Conservation (phyloP, 192 early-diverging fungal species). For the Coemansia javaensis region DNA sequence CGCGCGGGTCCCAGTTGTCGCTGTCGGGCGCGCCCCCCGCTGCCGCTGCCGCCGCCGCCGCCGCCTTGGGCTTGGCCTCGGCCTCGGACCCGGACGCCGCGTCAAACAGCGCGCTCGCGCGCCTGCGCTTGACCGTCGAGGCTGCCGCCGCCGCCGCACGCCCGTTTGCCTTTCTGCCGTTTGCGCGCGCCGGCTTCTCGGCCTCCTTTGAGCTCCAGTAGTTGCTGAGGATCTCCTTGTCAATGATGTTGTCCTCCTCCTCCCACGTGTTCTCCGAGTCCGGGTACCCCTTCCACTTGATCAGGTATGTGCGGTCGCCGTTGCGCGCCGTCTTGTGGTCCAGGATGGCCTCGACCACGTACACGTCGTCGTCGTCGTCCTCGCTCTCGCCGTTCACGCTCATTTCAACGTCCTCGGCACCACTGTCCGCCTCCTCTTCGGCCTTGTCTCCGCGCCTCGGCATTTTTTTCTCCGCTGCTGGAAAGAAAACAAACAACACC, state of each 20-base stretch:
- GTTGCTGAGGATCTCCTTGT: constrained; percentile 24
- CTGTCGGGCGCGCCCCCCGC: constrained; percentile 1
- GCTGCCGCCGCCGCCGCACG: background rate
- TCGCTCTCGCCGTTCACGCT: constrained; percentile 8
- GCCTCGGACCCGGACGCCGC: too few relatives aligned
- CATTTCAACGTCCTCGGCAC: background rate
- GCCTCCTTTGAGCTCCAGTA: constrained; percentile 25
- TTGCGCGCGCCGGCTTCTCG: constrained; percentile 5
- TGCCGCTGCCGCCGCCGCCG: background rate
- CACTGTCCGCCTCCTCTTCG: background rate
- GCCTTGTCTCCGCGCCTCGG: too few relatives aligned
- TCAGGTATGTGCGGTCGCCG: constrained; percentile 28
- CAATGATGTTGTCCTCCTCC: constrained; percentile 49
- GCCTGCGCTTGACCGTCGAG: constrained; percentile 23
- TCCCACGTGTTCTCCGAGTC: constrained; percentile 57
- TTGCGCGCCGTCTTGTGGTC: constrained; percentile 6
- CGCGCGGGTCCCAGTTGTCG: constrained; percentile 26
- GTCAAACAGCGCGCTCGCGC: too few relatives aligned
- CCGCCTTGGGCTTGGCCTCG: background rate
- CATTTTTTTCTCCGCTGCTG: too few relatives aligned
- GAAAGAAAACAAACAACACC: too few relatives aligned
- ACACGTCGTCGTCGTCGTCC: constrained; percentile 14
- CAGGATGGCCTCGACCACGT: constrained; percentile 20
- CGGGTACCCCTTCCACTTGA: constrained; percentile 56
- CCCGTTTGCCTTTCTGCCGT: constrained; percentile 6